Conservation (phyloP, 2,329 filamentous ascomycete genomes). For the Zasmidium citrigriseum region DNA sequence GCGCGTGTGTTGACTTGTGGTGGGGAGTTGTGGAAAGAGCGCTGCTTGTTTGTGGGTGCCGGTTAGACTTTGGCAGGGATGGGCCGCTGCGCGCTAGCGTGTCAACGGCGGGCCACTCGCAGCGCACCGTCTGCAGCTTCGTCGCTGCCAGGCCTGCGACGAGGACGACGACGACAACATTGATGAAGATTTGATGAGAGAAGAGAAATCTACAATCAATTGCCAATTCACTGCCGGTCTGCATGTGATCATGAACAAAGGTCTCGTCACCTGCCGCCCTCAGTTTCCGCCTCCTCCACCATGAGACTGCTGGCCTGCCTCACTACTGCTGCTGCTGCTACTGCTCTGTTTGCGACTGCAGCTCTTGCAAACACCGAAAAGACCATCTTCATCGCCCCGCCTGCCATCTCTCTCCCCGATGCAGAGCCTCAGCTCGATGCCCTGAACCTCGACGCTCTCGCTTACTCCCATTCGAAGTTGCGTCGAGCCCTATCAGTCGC, state of each 20-base stretch:
- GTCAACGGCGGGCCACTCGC: not conserved
- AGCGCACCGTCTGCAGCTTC: not conserved
- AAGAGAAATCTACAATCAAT: too few relatives aligned
- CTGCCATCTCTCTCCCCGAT: slow-evolving; percentile 56
- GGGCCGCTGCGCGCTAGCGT: not conserved
- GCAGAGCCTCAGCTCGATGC: slow-evolving; percentile 58
- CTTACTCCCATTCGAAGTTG: slow-evolving; percentile 55
- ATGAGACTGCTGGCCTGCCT: slow-evolving; percentile 27
- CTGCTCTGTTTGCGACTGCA: slow-evolving; percentile 26
- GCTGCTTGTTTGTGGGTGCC: slow-evolving; percentile 15
- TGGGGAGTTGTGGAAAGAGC: slow-evolving; percentile 14
- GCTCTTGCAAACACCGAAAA: slow-evolving; percentile 81
- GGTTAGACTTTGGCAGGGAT: slow-evolving; percentile 3
- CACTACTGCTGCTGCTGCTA: slow-evolving; percentile 25
- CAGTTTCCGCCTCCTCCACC: slow-evolving; percentile 14
- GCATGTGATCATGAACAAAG: not conserved
- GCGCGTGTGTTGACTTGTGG: slow-evolving; percentile 15
- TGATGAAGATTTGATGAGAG: not conserved
- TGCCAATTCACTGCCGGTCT: not conserved
- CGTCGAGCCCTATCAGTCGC: slow-evolving; percentile 66
- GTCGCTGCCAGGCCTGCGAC: not conserved
- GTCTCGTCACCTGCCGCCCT: not conserved
- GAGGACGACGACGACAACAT: not conserved
- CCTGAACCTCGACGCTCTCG: slow-evolving; percentile 66
- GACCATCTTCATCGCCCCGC: slow-evolving; percentile 78